Evolutionary conservation across 495 filamentous ascomycete genomes (phyloP).

Genomic region (Neurospora hispaniola): DNA sequence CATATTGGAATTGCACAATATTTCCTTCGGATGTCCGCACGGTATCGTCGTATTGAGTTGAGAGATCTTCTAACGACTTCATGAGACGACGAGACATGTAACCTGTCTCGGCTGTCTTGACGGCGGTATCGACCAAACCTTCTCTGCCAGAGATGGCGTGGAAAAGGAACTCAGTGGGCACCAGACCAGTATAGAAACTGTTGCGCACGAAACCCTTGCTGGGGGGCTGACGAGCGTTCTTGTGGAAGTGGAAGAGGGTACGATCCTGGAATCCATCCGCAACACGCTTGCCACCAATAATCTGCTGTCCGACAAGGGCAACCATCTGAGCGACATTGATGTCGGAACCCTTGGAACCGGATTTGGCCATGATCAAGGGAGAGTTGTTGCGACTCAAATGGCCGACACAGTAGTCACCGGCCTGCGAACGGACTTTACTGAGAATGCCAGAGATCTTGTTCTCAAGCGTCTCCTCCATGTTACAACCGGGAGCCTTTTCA

Average conservation of each 20-base stretch:
- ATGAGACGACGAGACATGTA: constrained; percentile 98
- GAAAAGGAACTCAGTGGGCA: constrained; percentile 89
- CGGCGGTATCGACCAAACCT: constrained; percentile 97
- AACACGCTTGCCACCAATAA: constrained; percentile 89
- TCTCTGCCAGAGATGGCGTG: constrained; percentile 97
- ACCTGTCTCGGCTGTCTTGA: constrained; percentile 97
- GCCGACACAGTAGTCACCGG: constrained; percentile 82
- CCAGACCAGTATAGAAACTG: constrained; percentile 91
- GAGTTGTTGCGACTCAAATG: constrained; percentile 88
- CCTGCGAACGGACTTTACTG: constrained; percentile 77
- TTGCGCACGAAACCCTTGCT: constrained; percentile 96
- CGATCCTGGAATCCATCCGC: constrained; percentile 94
- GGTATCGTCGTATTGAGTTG: constrained; percentile 83
- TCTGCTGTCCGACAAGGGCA: constrained; percentile 92
- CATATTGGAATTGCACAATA: constrained; percentile 94
- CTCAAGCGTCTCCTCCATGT: constrained; percentile 86
- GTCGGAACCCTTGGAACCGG: constrained; percentile 86
- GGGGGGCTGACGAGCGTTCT: constrained; percentile 77
- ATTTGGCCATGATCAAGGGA: constrained; percentile 92
- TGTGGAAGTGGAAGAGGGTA: constrained; percentile 88
- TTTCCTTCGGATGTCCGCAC: constrained; percentile 77
- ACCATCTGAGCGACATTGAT: constrained; percentile 99
- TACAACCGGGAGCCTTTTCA: constrained; percentile 75
- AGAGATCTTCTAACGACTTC: constrained; percentile 95
- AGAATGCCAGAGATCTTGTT: constrained; percentile 84